phyloP scores from a whole-genome alignment of 176 grass and related monocot species.

The Miscanthus lutarioriparius region DNA sequence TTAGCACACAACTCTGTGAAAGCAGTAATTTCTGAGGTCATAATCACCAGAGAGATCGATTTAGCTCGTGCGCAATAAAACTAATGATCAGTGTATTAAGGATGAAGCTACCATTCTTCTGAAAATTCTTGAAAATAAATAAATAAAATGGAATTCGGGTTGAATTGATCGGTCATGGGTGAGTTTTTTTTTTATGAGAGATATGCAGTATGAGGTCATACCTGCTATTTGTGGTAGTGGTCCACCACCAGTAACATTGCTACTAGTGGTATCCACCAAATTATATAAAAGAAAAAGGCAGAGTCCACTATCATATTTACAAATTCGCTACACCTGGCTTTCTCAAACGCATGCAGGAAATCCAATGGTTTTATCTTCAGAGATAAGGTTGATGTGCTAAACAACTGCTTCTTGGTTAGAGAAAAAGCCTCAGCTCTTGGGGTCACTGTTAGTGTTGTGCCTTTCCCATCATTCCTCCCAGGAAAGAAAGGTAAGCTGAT shows the following conservation, averaged over 20 bases:
- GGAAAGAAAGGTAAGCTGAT: slow-evolving; percentile 27
- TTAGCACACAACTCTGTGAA: no score
- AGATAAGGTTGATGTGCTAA: slow-evolving; percentile 11
- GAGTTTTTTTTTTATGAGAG: not conserved
- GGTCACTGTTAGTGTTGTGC: slow-evolving; percentile 18
- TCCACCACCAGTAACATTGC: slow-evolving; percentile 1
- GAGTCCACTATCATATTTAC: slow-evolving; percentile 31
- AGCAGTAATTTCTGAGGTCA: no score
- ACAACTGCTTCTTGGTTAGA: not conserved
- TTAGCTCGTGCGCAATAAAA: not conserved
- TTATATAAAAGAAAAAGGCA: slow-evolving; percentile 29
- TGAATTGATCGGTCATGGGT: not conserved
- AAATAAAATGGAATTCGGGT: not conserved
- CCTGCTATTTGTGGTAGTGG: slow-evolving; percentile 28
- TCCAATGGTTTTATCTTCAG: not conserved
- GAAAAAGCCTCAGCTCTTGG: not conserved
- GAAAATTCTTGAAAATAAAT: not conserved
- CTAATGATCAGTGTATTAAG: not conserved
- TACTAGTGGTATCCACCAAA: slow-evolving; percentile 42
- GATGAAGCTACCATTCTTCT: not conserved
- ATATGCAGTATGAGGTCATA: slow-evolving; percentile 19
- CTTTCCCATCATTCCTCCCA: slow-evolving; percentile 20
- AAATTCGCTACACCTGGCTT: not conserved
- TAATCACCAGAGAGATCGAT: no score
- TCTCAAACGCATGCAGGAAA: not conserved